Base-by-base conservation (phyloP, 768 basidiomycete genomes). In the Kwoniella sp. region DNA sequence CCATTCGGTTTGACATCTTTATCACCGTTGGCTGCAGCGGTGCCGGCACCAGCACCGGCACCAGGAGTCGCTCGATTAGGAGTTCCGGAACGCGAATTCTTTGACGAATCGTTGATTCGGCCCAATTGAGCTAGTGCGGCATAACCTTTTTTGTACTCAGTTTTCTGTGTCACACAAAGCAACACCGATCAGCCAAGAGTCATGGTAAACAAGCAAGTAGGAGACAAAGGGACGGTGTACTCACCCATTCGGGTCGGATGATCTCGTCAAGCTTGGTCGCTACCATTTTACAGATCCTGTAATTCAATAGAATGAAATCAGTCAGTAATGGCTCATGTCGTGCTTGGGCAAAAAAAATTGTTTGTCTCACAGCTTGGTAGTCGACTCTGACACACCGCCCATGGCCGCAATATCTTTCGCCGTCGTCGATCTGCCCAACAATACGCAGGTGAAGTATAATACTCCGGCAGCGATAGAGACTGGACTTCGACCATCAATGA, bases 401-500 rank as follows among this genome's bases (percentile, higher is more conserved):
- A 97, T 91, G 17, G 84, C 82, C 67, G 90, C 90, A 74, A 99
- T 93, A 74, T 97, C 92, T 80, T 87, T 87, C 52, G 89, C 85
- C 24, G 87, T 84, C 80, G 90, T 91, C 26, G 82, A 73, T 72
- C 87, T 86, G 57, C 88, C 91, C 72, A 94, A 83, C 47, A 97
- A 77, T 68, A 88, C 84, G 74, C 90, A 90, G 29, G 91, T 90
- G 81, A 98, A 97, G 82, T 90, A 92, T 64, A 99, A 92, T 21
- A 92, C 91, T 44, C 91, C 92, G 46, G 92, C 91, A n/a, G 95
- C 96, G 69, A 99, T 93, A n/a, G 96, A 96, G 55, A 97, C 90
- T 0, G 95, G 95, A 72, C 88, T 91, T 65, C 96, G 84, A 25
- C 96, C 96, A 76, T 93, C 92, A 33, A 93, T 92, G 1, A 56